Conservation (phyloP, 1,139 yeast species). For the Geotrichum australiense region DNA sequence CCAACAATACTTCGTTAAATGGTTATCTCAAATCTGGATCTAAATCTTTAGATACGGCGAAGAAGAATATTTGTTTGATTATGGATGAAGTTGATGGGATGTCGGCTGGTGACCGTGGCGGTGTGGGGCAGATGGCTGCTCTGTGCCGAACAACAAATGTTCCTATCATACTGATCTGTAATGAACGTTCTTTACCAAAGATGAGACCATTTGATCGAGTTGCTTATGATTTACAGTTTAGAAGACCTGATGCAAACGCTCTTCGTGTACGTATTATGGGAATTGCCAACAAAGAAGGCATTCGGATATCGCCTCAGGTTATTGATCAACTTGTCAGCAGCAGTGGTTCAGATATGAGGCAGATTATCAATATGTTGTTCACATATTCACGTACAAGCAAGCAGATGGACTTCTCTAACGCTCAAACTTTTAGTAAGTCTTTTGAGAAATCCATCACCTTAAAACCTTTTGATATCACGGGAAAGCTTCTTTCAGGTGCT, state of each 20-base stretch:
- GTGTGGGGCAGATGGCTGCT: conserved; percentile 90
- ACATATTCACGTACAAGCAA: conserved; percentile 69
- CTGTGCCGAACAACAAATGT: conserved; percentile 79
- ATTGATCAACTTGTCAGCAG: conserved; percentile 81
- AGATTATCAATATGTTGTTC: conserved; percentile 81
- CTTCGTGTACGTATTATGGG: conserved; percentile 82
- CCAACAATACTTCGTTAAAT: conserved; percentile 74
- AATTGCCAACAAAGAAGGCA: conserved; percentile 76
- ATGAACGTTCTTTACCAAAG: conserved; percentile 85
- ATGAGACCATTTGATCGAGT: conserved; percentile 93
- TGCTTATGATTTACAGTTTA: conserved; percentile 74
- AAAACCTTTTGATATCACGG: conserved; percentile 87
- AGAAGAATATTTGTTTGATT: conserved; percentile 64
- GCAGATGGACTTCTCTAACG: conserved; percentile 51
- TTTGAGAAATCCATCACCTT: conserved; percentile 91
- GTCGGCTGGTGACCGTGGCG: conserved; percentile 99
- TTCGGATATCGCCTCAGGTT: conserved; percentile 71
- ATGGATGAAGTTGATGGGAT: conserved; percentile 99
- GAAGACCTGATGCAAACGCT: conserved; percentile 81
- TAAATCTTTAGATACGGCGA: conserved; percentile 25
- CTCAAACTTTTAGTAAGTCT: conserved; percentile 46
- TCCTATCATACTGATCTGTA: conserved; percentile 90
- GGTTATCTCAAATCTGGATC: conserved; percentile 53
- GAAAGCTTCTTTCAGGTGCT: conserved; percentile 58
- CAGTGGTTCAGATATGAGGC: conserved; percentile 88